These are phyloP conservation scores for Podaxis rugospora DNA, from an alignment of 768 basidiomycete species.

Conservation along the genomic window DNA sequence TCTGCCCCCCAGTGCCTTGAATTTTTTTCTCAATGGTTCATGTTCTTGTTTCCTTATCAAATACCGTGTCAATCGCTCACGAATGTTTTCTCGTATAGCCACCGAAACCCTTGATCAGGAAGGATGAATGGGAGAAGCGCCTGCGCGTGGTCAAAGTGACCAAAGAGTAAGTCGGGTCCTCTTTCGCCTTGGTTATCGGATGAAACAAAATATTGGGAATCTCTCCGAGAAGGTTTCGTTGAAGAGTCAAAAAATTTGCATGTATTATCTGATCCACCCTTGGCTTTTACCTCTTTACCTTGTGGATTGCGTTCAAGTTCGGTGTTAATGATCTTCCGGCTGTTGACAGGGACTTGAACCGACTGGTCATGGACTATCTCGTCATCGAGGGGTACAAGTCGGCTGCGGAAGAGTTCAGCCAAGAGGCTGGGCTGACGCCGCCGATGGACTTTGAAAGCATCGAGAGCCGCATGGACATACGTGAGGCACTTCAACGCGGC, in stretches of 20 bases:
- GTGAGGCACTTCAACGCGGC: conserved; percentile 90
- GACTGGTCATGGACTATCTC: conserved; percentile 95
- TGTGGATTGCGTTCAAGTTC: conserved; percentile 10
- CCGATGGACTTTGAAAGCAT: conserved; percentile 90
- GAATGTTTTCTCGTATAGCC: conserved; percentile 23
- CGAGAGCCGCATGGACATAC: conserved; percentile 90
- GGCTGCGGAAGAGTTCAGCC: conserved; percentile 91
- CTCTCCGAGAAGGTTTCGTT: conserved; percentile 78
- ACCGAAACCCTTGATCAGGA: conserved; percentile 58
- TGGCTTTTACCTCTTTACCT: conserved; percentile 21
- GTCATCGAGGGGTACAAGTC: conserved; percentile 97
- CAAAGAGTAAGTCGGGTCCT: conserved; percentile 72
- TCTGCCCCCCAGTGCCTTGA: conserved; percentile 8
- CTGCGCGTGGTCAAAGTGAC: conserved; percentile 79
- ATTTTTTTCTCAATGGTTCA: conserved; percentile 31
- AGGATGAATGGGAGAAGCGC: conserved; percentile 83
- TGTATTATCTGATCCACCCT: conserved; percentile 79
- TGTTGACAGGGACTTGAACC: conserved; percentile 78
- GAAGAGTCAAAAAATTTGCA: conserved; percentile 74
- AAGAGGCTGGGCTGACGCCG: conserved; percentile 74
- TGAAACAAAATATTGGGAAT: conserved; percentile 92
- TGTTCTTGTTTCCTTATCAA: conserved; percentile 13
- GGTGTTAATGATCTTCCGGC: conserved; percentile 17
- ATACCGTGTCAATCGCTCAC: conserved; percentile 4
- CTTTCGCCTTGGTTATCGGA: conserved; percentile 30